Conservation (phyloP, 148 eudicot genomes). For the Fagopyrum homotropicum region DNA sequence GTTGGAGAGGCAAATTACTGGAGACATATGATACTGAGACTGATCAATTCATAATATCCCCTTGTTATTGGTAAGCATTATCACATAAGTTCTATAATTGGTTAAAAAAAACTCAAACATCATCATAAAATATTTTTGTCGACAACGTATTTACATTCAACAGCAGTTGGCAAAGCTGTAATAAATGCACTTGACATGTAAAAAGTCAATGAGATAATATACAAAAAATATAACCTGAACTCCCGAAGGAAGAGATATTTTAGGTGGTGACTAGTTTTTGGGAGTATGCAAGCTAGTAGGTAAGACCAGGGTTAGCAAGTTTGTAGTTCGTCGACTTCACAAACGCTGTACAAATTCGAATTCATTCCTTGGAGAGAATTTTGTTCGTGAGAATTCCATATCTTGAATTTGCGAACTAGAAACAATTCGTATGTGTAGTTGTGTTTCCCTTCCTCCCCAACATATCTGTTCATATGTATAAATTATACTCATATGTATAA, state of each 20-base stretch:
- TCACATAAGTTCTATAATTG: background rate
- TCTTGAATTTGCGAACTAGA: no score
- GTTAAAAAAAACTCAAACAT: background rate
- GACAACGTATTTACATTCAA: background rate
- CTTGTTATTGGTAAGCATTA: conserved; percentile 57
- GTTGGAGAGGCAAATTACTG: conserved; percentile 52
- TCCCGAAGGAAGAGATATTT: background rate
- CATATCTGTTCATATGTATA: no score
- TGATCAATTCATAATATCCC: conserved; percentile 64
- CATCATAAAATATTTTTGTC: background rate
- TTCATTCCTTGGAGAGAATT: no score
- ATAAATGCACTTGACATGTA: background rate
- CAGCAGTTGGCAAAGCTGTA: background rate
- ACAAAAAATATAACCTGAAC: background rate
- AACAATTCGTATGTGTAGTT: no score
- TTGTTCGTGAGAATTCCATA: no score
- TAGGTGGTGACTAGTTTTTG: background rate
- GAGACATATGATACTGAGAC: conserved; percentile 76
- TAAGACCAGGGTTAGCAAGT: no score
- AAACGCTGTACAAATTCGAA: no score
- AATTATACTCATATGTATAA: no score
- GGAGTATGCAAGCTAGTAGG: no score
- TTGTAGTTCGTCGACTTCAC: no score
- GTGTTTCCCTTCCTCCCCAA: no score
- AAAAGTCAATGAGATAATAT: background rate